Evolutionary conservation across 2,329 filamentous ascomycete genomes (phyloP).

Genomic region (Pseudogymnoascus sp.): DNA sequence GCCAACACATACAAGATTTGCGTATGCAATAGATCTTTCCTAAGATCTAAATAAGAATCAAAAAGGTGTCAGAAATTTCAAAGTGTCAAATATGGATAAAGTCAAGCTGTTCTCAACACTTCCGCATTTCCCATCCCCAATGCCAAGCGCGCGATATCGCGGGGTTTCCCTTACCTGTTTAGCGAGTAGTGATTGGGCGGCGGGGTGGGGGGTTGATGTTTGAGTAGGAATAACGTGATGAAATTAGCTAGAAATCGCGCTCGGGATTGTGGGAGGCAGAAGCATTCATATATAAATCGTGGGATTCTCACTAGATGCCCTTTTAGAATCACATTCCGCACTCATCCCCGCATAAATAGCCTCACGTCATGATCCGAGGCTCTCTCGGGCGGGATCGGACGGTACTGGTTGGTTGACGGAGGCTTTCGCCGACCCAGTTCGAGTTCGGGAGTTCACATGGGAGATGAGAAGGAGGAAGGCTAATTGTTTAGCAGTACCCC

Average conservation of each 20-base stretch:
- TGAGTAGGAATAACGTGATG: neutral
- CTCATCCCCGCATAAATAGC: neutral
- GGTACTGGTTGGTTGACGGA: neutral
- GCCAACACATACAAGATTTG: neutral
- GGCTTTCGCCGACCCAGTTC: neutral
- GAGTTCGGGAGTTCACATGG: neutral
- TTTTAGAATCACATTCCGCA: neutral
- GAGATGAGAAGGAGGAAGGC: neutral
- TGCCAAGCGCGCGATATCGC: slow-evolving; percentile 6
- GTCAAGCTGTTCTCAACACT: neutral
- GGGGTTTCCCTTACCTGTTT: slow-evolving; percentile 7
- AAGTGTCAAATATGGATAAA: neutral
- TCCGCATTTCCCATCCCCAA: slow-evolving; percentile 2
- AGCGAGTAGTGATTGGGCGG: neutral
- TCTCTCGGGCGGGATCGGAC: slow-evolving; percentile 3
- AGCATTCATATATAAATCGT: neutral
- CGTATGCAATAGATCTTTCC: neutral
- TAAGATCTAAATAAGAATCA: neutral
- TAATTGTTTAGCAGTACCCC: neutral
- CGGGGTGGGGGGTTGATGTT: neutral
- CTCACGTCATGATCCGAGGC: neutral
- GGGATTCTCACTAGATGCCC: neutral
- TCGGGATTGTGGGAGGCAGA: neutral
- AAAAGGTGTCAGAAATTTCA: neutral
- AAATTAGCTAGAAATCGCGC: neutral